phyloP scores from a whole-genome alignment of 257 asterid genomes.

The Solanum megistacrolobum region DNA sequence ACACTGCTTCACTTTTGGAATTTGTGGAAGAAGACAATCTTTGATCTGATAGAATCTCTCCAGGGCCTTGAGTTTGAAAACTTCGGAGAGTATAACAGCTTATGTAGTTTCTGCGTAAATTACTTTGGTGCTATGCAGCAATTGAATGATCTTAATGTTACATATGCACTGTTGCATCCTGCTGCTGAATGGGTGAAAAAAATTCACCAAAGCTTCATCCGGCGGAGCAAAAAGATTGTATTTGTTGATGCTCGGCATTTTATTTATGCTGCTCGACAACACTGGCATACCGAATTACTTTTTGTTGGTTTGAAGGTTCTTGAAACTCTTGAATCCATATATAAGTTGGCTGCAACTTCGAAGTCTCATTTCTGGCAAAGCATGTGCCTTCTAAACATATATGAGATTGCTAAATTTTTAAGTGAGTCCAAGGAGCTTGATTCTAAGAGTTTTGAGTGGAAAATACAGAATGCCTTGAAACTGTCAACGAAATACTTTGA shows the following conservation, averaged over 20 bases:
- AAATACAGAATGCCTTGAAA: constrained; percentile 4
- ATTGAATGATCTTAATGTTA: not conserved
- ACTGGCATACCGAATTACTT: constrained; percentile 28
- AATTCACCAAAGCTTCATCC: constrained; percentile 11
- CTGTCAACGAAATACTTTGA: constrained; percentile 16
- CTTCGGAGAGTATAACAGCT: not conserved
- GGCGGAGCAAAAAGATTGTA: constrained; percentile 3
- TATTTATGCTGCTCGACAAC: constrained; percentile 26
- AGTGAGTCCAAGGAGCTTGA: constrained; percentile 5
- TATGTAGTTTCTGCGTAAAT: constrained; percentile 19
- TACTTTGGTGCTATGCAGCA: constrained; percentile 47
- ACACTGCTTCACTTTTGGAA: constrained; percentile 43
- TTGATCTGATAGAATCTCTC: constrained; percentile 22
- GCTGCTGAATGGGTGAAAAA: constrained; percentile 39
- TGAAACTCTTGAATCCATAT: constrained; percentile 22
- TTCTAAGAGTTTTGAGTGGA: not conserved
- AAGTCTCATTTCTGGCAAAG: constrained; percentile 18
- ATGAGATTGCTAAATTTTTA: constrained; percentile 20
- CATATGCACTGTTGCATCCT: constrained; percentile 31
- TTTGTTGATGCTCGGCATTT: constrained; percentile 31
- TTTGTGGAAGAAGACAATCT: constrained; percentile 16
- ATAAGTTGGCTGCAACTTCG: constrained; percentile 1
- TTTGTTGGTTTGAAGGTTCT: constrained; percentile 34
- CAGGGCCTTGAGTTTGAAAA: constrained; percentile 11
- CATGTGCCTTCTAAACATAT: constrained; percentile 21